Conservation (phyloP, 768 basidiomycete species). For the Psilocybe cubensis region DNA sequence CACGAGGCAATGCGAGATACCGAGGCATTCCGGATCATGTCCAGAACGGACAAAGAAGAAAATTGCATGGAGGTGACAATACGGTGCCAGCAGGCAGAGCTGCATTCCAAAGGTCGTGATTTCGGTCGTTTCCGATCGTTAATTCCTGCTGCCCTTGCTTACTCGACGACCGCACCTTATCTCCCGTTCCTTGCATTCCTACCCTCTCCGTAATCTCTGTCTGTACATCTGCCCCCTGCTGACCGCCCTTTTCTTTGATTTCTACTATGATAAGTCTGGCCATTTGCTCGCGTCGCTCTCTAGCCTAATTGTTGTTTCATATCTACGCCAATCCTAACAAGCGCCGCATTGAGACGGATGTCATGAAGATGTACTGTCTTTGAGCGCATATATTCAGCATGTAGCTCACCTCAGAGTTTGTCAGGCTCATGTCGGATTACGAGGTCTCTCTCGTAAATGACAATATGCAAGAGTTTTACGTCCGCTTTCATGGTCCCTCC, state of each 20-base stretch:
- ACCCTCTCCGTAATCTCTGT: neutral
- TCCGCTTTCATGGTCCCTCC: slow-evolving; percentile 90
- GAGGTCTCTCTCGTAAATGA: slow-evolving; percentile 98
- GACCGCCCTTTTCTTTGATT: neutral
- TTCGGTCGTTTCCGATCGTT: slow-evolving; percentile 13
- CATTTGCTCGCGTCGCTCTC: slow-evolving; percentile 3
- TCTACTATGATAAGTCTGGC: slow-evolving; percentile 63
- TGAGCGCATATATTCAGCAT: neutral
- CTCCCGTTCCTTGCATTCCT: neutral
- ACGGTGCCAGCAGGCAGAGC: neutral
- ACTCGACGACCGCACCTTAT: slow-evolving; percentile 9
- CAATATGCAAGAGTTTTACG: slow-evolving; percentile 99
- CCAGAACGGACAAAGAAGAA: neutral
- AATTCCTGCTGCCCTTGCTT: slow-evolving; percentile 11
- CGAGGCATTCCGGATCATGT: neutral
- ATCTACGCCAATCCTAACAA: slow-evolving; percentile 80
- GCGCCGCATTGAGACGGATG: slow-evolving; percentile 97
- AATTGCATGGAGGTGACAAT: neutral
- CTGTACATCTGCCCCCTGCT: neutral
- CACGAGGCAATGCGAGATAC: slow-evolving; percentile 8
- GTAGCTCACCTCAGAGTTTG: slow-evolving; percentile 9
- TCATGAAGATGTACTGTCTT: slow-evolving; percentile 88
- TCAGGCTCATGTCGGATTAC: slow-evolving; percentile 97
- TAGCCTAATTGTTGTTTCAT: slow-evolving; percentile 23
- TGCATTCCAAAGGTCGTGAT: slow-evolving; percentile 1